Conservation (phyloP, 768 basidiomycete species). For the Boletus pseudopeckii region DNA sequence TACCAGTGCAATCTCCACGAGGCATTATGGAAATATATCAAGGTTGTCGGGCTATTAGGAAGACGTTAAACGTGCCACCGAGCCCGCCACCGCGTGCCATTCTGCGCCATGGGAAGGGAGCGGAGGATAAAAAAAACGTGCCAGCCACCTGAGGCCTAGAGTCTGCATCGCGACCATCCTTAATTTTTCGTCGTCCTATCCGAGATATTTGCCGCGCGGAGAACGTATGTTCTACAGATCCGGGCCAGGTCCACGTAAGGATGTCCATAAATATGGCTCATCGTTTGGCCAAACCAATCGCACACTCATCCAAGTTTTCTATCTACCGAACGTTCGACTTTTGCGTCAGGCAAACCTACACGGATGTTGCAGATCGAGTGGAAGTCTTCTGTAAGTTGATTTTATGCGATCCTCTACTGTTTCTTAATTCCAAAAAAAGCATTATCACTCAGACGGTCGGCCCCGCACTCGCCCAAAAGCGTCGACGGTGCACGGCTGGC, state of each 20-base stretch:
- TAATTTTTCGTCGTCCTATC: constrained; percentile 4
- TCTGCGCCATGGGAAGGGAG: constrained; percentile 1
- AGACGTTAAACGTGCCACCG: constrained; percentile 5
- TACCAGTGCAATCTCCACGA: constrained; percentile 10
- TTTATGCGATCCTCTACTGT: neutral
- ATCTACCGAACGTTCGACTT: constrained; percentile 8
- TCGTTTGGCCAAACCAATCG: too few species aligned
- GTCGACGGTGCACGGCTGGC: constrained; percentile 71
- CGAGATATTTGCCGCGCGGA: constrained; percentile 19
- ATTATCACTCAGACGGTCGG: constrained; percentile 36
- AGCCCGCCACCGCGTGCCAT: constrained; percentile 1
- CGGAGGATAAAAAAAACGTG: constrained; percentile 12
- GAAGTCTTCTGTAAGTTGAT: constrained; percentile 31
- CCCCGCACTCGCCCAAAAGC: constrained; percentile 48
- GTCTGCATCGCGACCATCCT: neutral
- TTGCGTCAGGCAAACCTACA: neutral
- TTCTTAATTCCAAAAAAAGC: constrained; percentile 19
- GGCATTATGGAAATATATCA: constrained; percentile 17
- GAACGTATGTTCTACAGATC: constrained; percentile 9
- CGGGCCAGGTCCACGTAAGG: neutral
- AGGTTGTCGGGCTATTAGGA: constrained; percentile 11
- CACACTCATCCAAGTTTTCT: constrained; percentile 7
- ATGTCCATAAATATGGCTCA: constrained; percentile 26
- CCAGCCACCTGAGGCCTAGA: neutral
- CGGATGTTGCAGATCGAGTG: constrained; percentile 32